phyloP scores from a whole-genome alignment of 441 rosid species.

The Gossypium trilobum region DNA sequence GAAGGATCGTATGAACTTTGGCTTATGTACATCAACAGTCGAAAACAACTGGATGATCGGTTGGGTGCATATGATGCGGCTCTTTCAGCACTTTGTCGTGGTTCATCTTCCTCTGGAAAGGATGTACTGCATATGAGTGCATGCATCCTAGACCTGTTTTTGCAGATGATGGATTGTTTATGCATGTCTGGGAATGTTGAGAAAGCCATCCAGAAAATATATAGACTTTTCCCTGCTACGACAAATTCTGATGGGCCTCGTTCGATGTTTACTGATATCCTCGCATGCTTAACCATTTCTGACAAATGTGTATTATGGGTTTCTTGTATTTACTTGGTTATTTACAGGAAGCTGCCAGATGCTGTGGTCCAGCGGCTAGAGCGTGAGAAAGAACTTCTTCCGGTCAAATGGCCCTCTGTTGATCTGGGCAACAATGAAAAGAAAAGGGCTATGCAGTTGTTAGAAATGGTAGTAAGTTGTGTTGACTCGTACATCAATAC shows the following conservation, averaged over 20 bases:
- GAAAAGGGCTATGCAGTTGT: conserved; percentile 36
- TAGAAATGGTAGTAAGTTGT: conserved; percentile 38
- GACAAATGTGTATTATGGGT: conserved; percentile 96
- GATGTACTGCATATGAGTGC: conserved; percentile 47
- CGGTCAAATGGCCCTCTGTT: conserved; percentile 60
- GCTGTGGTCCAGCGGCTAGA: conserved; percentile 51
- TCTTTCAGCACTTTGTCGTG: conserved; percentile 52
- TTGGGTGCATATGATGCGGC: conserved; percentile 66
- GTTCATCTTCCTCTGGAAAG: conserved; percentile 31
- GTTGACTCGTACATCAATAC: conserved; percentile 21
- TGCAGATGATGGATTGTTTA: conserved; percentile 81
- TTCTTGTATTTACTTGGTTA: conserved; percentile 90
- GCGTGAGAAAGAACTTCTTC: conserved; percentile 48
- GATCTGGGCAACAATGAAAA: conserved; percentile 38
- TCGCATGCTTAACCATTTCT: conserved; percentile 73
- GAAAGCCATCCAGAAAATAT: conserved; percentile 52
- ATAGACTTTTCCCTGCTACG: conserved; percentile 30
- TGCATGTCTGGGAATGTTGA: conserved; percentile 66
- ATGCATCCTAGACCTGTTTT: conserved; percentile 73
- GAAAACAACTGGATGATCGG: conserved; percentile 54
- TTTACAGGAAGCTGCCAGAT: conserved; percentile 83
- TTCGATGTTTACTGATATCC: conserved; percentile 64
- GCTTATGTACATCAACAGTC: conserved; percentile 87
- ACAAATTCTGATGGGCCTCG: conserved; percentile 53
- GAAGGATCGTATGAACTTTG: conserved; percentile 71